Evolutionary conservation across 2,329 filamentous ascomycete species (phyloP).

Genomic region (Colletotrichum sansevieriae): DNA sequence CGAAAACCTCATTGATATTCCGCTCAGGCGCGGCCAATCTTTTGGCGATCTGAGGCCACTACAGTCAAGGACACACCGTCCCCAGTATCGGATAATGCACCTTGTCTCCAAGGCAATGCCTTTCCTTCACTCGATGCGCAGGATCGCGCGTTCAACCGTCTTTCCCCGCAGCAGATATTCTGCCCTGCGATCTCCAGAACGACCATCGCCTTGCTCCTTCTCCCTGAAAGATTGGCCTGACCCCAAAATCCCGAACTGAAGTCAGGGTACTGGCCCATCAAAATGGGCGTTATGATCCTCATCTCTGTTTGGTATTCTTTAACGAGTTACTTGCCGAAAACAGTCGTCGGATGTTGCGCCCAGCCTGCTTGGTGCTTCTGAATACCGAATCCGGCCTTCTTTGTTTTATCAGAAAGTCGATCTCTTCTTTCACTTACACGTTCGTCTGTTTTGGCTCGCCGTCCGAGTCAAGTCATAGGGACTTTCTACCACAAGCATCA

Average conservation of each 20-base stretch:
- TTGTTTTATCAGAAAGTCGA: constrained; percentile 4
- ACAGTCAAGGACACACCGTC: background rate
- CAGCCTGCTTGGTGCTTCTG: constrained; percentile 1
- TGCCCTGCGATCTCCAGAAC: background rate
- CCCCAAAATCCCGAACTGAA: background rate
- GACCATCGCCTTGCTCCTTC: background rate
- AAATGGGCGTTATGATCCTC: background rate
- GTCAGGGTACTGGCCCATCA: background rate
- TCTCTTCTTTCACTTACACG: background rate
- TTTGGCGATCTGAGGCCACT: constrained; percentile 9
- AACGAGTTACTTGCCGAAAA: constrained; percentile 17
- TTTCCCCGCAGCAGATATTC: constrained; percentile 17
- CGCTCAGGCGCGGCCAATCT: constrained; percentile 3
- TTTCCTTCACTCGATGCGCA: background rate
- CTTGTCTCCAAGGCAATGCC: background rate
- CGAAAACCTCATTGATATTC: background rate
- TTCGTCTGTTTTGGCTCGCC: background rate
- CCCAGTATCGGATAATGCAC: constrained; percentile 38
- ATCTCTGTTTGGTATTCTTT: background rate
- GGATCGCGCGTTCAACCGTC: background rate
- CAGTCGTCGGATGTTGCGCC: constrained; percentile 32
- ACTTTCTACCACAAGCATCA: background rate
- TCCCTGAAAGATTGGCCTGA: constrained; percentile 9
- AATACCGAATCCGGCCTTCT: constrained; percentile 16
- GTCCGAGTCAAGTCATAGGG: background rate